These are phyloP conservation scores for Kuraishia capsulata DNA, from an alignment of 805 yeast species.

Conservation along the genomic window DNA sequence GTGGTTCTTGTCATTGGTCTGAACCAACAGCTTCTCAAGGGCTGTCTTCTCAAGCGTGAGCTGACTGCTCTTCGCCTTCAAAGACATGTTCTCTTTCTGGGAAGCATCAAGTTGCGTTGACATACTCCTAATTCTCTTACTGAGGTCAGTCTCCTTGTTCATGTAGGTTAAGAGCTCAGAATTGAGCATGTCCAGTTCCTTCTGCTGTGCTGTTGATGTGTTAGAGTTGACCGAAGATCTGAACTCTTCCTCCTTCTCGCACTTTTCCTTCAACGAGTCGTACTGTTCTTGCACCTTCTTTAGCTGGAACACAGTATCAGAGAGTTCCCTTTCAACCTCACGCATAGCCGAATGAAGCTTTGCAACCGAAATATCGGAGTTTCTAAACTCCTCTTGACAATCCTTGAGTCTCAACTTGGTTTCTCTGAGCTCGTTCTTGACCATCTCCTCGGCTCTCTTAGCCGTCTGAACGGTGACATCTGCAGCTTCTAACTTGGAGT, in stretches of 20 bases:
- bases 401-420: conserved; percentile 34
- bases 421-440: conserved; percentile 45
- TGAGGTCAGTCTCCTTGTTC: conserved; percentile 57
- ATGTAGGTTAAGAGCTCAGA: conserved; percentile 43
- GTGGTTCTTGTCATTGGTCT: conserved; percentile 34
- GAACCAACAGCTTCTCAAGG: conserved; percentile 28
- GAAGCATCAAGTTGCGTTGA: conserved; percentile 51
- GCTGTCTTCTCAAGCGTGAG: conserved; percentile 32
- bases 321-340: conserved; percentile 44
- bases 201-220: conserved; percentile 23
- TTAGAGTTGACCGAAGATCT: conserved; percentile 21
- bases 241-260: conserved; percentile 32
- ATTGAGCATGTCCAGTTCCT: conserved; percentile 45
- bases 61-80: conserved; percentile 28
- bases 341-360: conserved; percentile 41
- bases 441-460: conserved; percentile 47
- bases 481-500: conserved; percentile 64
- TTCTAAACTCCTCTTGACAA: conserved; percentile 43
- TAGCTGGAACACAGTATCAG: conserved; percentile 48
- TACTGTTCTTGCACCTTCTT: conserved; percentile 39
- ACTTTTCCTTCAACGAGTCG: conserved; percentile 40
- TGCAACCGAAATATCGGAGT: conserved; percentile 43
- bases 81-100: conserved; percentile 30
- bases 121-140: conserved; percentile 54
- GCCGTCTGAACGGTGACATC: conserved; percentile 64